Conservation (phyloP, 1,139 yeast species). For the Chernovozyma aurita region DNA sequence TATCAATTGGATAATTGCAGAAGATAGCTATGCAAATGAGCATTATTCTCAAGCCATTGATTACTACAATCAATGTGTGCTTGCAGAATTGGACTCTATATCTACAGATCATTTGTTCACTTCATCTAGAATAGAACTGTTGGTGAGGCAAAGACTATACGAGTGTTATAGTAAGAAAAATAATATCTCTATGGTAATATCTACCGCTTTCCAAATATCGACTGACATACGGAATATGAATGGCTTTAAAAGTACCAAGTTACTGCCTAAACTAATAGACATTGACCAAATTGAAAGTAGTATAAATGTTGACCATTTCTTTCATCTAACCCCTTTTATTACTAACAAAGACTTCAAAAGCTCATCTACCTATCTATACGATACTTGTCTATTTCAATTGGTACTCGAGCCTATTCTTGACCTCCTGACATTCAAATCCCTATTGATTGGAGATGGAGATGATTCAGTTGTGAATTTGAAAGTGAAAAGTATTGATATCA, state of each 20-base stretch:
- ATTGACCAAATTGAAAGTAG: not conserved
- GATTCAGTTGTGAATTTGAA: not conserved
- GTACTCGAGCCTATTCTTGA: not conserved
- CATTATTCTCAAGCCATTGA: constrained; percentile 39
- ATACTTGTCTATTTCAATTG: constrained; percentile 5
- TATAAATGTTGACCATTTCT: not conserved
- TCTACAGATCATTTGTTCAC: not conserved
- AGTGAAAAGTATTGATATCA: not conserved
- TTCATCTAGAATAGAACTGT: not conserved
- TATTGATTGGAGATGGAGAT: not conserved
- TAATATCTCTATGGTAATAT: not conserved
- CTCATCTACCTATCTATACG: constrained; percentile 1
- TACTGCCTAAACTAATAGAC: not conserved
- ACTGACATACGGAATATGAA: not conserved
- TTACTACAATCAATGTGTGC: constrained; percentile 28
- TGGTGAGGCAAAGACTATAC: constrained; percentile 10
- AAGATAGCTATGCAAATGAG: constrained; percentile 27
- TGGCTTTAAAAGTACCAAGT: too few relatives aligned
- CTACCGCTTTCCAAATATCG: not conserved
- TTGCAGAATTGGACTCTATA: constrained; percentile 8
- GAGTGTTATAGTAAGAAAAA: constrained; percentile 9
- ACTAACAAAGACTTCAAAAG: not conserved
- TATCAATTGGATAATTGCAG: constrained; percentile 48
- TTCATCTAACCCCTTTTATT: not conserved
- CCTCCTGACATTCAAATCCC: not conserved